A percentile compares a stretch with the other conserved stretches of the same genome.
Evolutionary conservation across 2,329 filamentous ascomycete species (phyloP).

Genomic region (Xylaria polymorpha): DNA sequence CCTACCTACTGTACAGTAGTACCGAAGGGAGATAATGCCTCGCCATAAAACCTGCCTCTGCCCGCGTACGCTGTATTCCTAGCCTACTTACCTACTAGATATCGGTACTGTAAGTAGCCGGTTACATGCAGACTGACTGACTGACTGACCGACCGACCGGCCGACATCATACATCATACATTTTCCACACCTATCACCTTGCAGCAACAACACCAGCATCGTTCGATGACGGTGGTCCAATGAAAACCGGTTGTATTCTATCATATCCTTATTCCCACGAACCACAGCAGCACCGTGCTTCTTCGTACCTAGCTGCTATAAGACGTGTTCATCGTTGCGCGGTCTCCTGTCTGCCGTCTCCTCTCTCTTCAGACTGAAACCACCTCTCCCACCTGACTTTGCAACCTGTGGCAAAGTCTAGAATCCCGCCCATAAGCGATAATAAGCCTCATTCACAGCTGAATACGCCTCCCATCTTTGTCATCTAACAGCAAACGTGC

Average conservation of each 20-base stretch:
- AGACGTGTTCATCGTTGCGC: background rate
- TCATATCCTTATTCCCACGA: conserved; percentile 18
- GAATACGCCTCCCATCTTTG: conserved; percentile 16
- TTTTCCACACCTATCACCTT: conserved; percentile 17
- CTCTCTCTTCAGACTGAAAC: background rate
- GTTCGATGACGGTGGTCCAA: conserved; percentile 24
- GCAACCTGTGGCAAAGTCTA: background rate
- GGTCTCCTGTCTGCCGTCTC: conserved; percentile 1
- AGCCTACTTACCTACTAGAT: too few relatives aligned
- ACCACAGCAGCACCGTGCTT: conserved; percentile 14
- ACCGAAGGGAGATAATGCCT: conserved; percentile 8
- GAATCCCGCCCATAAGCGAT: too few relatives aligned
- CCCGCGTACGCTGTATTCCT: conserved; percentile 1
- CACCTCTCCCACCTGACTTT: background rate
- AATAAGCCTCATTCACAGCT: background rate
- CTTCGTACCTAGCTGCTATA: conserved; percentile 5
- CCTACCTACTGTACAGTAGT: too few relatives aligned
- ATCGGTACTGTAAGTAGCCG: too few relatives aligned
- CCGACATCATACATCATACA: background rate
- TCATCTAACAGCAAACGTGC: background rate
- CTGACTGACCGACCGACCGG: background rate
- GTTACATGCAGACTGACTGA: conserved; percentile 21
- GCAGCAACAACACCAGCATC: conserved; percentile 27
- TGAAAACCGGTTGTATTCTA: conserved; percentile 24
- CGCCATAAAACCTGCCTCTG: conserved; percentile 12